phyloP scores from a whole-genome alignment of 495 filamentous ascomycete genomes.

The Xylaria grammica region DNA sequence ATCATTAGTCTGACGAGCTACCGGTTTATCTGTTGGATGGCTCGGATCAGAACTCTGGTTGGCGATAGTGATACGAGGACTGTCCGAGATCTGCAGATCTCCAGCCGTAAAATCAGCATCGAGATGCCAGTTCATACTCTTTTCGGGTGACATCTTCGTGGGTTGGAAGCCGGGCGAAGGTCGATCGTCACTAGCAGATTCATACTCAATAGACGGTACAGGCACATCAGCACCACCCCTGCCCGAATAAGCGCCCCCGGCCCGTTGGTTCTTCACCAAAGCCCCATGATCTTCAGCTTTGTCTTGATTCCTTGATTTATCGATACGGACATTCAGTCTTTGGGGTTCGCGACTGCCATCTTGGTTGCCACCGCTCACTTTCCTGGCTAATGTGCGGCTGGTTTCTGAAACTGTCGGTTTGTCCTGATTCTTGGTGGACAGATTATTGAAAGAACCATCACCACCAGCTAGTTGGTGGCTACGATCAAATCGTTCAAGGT shows the following conservation, averaged over 20 bases:
- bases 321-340: conserved; percentile 22
- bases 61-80: conserved; percentile 53
- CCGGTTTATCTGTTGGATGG: conserved; percentile 17
- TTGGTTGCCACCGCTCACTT: conserved; percentile 41
- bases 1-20: conserved; percentile 37
- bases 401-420: conserved; percentile 41
- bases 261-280: background rate
- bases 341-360: conserved; percentile 24
- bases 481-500: conserved; percentile 32
- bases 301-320: conserved; percentile 22
- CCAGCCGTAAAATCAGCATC: conserved; percentile 68
- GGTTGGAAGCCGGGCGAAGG: conserved; percentile 43
- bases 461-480: conserved; percentile 31
- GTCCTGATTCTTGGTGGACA: conserved; percentile 39
- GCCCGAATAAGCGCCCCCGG: conserved; percentile 4
- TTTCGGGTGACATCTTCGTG: conserved; percentile 50
- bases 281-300: background rate
- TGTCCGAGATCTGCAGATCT: conserved; percentile 65
- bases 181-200: conserved; percentile 40
- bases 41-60: conserved; percentile 23
- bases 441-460: conserved; percentile 23
- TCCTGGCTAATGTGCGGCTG: conserved; percentile 39
- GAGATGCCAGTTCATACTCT: conserved; percentile 60
- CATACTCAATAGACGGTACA: conserved; percentile 54
- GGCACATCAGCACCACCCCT: conserved; percentile 39